Evolutionary conservation across 805 yeast genomes (phyloP).

Genomic region (Lipomyces japonicus): DNA sequence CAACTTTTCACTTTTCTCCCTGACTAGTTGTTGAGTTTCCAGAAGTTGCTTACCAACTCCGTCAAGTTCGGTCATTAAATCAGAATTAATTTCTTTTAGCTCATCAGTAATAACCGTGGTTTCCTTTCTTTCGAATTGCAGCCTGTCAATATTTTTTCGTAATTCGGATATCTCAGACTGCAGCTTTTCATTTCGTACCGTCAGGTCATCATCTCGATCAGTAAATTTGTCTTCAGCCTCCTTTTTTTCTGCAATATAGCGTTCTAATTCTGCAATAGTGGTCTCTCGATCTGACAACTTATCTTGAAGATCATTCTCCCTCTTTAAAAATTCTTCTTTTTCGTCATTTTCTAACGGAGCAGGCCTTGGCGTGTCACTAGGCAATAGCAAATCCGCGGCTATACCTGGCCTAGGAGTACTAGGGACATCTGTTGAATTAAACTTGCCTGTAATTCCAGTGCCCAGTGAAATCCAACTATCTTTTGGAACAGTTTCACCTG

Average conservation of each 20-base stretch:
- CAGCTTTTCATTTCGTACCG: conserved; percentile 1
- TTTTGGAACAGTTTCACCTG: conserved; percentile 35
- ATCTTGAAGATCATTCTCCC: conserved; percentile 38
- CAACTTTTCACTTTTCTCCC: conserved; percentile 5
- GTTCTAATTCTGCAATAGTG: conserved; percentile 27
- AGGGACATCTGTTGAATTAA: conserved; percentile 1
- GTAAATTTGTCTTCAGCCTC: conserved; percentile 13
- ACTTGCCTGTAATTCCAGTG: conserved; percentile 1
- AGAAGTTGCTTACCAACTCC: conserved; percentile 16
- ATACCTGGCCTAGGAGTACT: conserved; percentile 9
- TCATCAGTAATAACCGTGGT: conserved; percentile 18
- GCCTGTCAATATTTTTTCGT: conserved; percentile 14
- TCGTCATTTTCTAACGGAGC: conserved; percentile 7
- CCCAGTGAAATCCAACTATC: conserved; percentile 31
- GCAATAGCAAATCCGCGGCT: conserved; percentile 3
- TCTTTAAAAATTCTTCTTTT: conserved; percentile 31
- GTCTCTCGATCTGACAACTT: conserved; percentile 34
- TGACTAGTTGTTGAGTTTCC: conserved; percentile 11
- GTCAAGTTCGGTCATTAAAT: conserved; percentile 27
- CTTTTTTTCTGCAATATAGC: conserved; percentile 6
- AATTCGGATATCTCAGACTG: conserved; percentile 9
- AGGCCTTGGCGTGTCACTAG: conserved; percentile 8
- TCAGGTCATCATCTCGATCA: conserved; percentile 8
- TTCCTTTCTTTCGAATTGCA: conserved; percentile 24
- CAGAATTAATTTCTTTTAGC: conserved; percentile 26